These are phyloP conservation scores for Eucalyptus brandiana DNA, from an alignment of 345 rosid species.

Conservation along the genomic window DNA sequence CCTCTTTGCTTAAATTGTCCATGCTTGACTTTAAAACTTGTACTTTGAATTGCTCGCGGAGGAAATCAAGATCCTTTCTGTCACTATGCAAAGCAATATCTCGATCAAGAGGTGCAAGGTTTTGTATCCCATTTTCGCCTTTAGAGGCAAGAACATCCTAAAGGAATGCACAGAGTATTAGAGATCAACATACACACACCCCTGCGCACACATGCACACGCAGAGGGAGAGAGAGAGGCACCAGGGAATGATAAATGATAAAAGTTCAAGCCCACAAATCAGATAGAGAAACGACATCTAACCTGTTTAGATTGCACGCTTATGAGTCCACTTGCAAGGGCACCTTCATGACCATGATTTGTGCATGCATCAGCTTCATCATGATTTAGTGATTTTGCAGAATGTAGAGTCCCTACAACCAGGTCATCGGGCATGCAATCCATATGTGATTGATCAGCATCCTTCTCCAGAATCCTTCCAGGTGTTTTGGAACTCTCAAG, in stretches of 20 bases:
- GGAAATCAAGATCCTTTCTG: constrained; percentile 31
- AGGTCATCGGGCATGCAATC: constrained; percentile 8
- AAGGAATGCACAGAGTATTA: neutral
- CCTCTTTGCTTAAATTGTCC: constrained; percentile 90
- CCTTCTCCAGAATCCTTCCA: constrained; percentile 9
- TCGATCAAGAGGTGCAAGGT: constrained; percentile 16
- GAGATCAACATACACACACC: neutral
- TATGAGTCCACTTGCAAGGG: neutral
- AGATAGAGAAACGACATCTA: neutral
- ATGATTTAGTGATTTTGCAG: neutral
- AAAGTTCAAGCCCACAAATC: neutral
- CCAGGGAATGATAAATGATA: neutral
- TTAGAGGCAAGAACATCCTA: constrained; percentile 39
- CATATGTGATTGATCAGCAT: constrained; percentile 1
- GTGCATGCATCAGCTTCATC: constrained; percentile 12
- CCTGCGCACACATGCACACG: fast-evolving
- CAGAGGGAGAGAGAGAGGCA: neutral
- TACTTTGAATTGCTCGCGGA: constrained; percentile 54
- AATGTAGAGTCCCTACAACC: constrained; percentile 1
- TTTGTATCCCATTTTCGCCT: constrained; percentile 26
- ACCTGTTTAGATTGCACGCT: constrained; percentile 29
- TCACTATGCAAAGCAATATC: constrained; percentile 20
- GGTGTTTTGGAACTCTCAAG: constrained; percentile 18
- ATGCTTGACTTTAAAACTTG: constrained; percentile 70
- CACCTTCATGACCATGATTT: neutral